Conservation (phyloP, 345 rosid species). For the Salix caprea region DNA sequence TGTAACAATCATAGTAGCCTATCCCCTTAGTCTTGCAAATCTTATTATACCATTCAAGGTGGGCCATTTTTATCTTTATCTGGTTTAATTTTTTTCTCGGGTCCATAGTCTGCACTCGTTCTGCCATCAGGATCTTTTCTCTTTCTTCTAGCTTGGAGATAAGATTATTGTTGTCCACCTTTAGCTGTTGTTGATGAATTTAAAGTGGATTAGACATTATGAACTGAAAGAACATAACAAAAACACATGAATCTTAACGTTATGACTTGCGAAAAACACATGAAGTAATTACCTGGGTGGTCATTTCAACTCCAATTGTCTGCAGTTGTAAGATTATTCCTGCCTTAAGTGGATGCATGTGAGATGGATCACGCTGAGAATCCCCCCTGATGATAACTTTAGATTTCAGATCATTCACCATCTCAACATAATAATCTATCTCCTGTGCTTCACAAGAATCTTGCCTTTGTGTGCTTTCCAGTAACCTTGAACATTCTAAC, state of each 20-base stretch:
- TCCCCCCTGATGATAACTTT: slow-evolving; percentile 12
- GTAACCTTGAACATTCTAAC: slow-evolving; percentile 20
- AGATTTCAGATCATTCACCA: slow-evolving; percentile 10
- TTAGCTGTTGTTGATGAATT: slow-evolving; percentile 20
- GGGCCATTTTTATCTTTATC: slow-evolving; percentile 36
- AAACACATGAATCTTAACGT: too few relatives aligned
- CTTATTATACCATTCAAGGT: slow-evolving; percentile 64
- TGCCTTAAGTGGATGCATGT: slow-evolving; percentile 5
- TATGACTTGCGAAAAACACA: too few relatives aligned
- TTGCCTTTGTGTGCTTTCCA: slow-evolving; percentile 4
- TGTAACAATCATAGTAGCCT: slow-evolving; percentile 63
- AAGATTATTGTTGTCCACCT: background rate
- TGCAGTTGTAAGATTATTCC: slow-evolving; percentile 29
- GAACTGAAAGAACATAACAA: too few relatives aligned
- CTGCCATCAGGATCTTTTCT: slow-evolving; percentile 3
- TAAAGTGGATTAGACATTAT: background rate
- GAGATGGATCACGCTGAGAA: background rate
- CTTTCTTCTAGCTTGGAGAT: too few relatives aligned
- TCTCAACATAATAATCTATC: slow-evolving; percentile 8
- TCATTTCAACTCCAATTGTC: slow-evolving; percentile 22
- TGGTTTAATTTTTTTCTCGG: slow-evolving; percentile 33
- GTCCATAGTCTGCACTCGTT: slow-evolving; percentile 22
- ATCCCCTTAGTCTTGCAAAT: background rate
- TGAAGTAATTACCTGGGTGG: slow-evolving; percentile 21
- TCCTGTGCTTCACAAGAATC: slow-evolving; percentile 7